Conservation (phyloP, 345 rosid genomes). For the Pugionium dolabratum region DNA sequence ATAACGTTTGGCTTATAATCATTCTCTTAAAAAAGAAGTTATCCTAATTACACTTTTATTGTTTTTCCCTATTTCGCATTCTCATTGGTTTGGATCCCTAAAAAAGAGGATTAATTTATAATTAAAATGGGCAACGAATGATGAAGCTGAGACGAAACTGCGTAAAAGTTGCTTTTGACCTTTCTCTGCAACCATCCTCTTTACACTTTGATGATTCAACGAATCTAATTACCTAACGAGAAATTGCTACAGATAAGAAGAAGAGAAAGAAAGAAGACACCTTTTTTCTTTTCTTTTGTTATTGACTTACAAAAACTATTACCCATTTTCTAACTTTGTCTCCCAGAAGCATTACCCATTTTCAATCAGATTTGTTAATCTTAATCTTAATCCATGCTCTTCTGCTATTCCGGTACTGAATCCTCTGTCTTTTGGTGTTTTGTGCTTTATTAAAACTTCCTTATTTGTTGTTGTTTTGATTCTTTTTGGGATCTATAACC, state of each 20-base stretch:
- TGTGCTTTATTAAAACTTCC: constrained; percentile 2
- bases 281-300: constrained; percentile 17
- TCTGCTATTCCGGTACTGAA: constrained; percentile 34
- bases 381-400: constrained; percentile 23
- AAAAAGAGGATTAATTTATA: not conserved
- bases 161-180: constrained; percentile 27
- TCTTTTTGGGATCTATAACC: constrained; percentile 17
- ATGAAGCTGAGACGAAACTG: constrained; percentile 42
- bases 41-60: not conserved
- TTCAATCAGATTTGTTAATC: constrained; percentile 28
- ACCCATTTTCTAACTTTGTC: not conserved
- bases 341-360: constrained; percentile 6
- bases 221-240: constrained; percentile 32
- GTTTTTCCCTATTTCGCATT: not conserved
- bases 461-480: constrained; percentile 19
- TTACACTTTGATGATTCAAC: constrained; percentile 29
- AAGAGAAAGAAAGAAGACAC: constrained; percentile 3
- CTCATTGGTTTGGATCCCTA: not conserved
- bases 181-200: constrained; percentile 34
- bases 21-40: constrained; percentile 3
- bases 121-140: constrained; percentile 18
- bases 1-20: constrained; percentile 26
- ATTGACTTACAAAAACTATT: constrained; percentile 24
- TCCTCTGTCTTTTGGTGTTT: constrained; percentile 32
- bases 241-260: constrained; percentile 25